phyloP scores from a whole-genome alignment of 1,139 yeast species.

The Pichia sp. region DNA sequence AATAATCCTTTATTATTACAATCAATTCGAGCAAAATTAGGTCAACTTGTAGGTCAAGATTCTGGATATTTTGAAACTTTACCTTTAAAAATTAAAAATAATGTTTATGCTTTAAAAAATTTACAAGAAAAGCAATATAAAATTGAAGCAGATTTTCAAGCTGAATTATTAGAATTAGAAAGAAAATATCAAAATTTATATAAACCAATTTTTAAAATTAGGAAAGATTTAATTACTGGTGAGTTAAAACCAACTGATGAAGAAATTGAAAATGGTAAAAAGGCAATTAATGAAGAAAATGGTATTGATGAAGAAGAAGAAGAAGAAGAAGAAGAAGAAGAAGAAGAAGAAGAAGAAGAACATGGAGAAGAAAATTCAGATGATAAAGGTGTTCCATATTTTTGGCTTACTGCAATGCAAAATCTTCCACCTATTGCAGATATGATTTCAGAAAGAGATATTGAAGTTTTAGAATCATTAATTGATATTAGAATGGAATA shows the following conservation, averaged over 20 bases:
- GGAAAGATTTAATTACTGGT: constrained; percentile 71
- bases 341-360: constrained; percentile 35
- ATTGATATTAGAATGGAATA: constrained; percentile 75
- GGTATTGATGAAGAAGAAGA: constrained; percentile 41
- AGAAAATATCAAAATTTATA: constrained; percentile 70
- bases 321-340: constrained; percentile 31
- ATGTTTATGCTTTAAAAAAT: constrained; percentile 81
- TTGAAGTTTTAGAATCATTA: constrained; percentile 69
- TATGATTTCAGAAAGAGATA: constrained; percentile 84
- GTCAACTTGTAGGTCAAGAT: constrained; percentile 76
- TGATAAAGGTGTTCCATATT: constrained; percentile 75
- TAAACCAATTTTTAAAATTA: constrained; percentile 69
- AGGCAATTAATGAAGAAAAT: constrained; percentile 35
- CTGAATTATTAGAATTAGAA: constrained; percentile 81
- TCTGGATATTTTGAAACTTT: constrained; percentile 79
- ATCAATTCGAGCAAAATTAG: constrained; percentile 88
- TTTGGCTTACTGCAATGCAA: constrained; percentile 95
- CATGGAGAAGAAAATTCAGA: constrained; percentile 39
- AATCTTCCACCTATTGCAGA: constrained; percentile 79
- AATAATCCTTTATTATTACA: constrained; percentile 73
- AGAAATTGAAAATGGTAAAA: constrained; percentile 72
- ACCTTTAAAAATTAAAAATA: constrained; percentile 67
- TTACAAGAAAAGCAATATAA: constrained; percentile 76
- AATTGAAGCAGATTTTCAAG: constrained; percentile 87
- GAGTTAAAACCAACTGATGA: constrained; percentile 67